Conservation (phyloP, 495 filamentous ascomycete genomes). For the Venustampulla echinocandica region DNA sequence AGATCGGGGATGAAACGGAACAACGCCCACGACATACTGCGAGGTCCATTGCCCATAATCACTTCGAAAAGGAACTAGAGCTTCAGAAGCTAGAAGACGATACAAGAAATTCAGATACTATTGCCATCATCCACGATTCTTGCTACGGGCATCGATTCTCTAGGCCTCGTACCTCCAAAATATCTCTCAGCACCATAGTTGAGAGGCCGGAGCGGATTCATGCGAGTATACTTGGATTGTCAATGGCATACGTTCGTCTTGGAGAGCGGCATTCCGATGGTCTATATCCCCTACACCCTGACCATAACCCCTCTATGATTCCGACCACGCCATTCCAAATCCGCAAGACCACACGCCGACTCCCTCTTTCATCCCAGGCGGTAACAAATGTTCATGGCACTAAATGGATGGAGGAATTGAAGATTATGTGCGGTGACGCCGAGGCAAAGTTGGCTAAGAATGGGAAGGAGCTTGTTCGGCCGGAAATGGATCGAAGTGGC, state of each 20-base stretch:
- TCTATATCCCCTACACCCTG: slow-evolving; percentile 50
- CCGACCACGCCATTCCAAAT: slow-evolving; percentile 72
- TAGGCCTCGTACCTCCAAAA: slow-evolving; percentile 62
- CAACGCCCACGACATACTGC: slow-evolving; percentile 43
- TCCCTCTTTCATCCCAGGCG: slow-evolving; percentile 56
- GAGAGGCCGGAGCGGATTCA: slow-evolving; percentile 89
- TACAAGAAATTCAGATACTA: slow-evolving; percentile 46
- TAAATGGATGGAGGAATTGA: slow-evolving; percentile 88
- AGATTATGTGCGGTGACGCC: slow-evolving; percentile 69
- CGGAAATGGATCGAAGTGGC: slow-evolving; percentile 39
- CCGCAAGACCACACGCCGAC: slow-evolving; percentile 55
- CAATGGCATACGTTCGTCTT: slow-evolving; percentile 80
- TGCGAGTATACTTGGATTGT: slow-evolving; percentile 70
- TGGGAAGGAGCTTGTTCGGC: slow-evolving; percentile 66
- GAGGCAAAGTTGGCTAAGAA: slow-evolving; percentile 62
- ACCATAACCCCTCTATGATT: slow-evolving; percentile 37
- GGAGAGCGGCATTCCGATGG: slow-evolving; percentile 72
- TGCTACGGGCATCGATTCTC: slow-evolving; percentile 91
- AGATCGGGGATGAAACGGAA: slow-evolving; percentile 9
- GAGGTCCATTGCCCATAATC: slow-evolving; percentile 55
- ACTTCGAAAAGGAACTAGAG: slow-evolving; percentile 62
- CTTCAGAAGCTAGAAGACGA: slow-evolving; percentile 46
- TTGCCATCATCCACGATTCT: slow-evolving; percentile 82
- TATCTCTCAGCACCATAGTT: slow-evolving; percentile 63
- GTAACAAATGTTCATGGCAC: slow-evolving; percentile 78